A percentile compares a stretch with the other conserved stretches of the same genome.
phyloP scores from a whole-genome alignment of 2,329 filamentous ascomycete genomes.

The Fusarium sp. region DNA sequence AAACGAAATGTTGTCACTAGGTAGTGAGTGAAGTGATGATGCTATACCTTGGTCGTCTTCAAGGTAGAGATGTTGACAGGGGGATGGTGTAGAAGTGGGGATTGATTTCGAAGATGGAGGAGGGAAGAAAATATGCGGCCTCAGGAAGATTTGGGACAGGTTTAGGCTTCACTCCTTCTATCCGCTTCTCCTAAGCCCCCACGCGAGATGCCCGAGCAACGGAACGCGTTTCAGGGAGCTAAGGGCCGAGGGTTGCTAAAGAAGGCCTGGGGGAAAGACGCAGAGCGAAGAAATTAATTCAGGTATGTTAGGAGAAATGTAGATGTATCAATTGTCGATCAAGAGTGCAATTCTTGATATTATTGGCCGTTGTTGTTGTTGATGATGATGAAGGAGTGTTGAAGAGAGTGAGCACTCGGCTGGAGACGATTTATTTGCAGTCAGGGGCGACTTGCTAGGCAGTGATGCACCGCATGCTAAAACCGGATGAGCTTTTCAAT shows the following conservation, averaged over 20 bases:
- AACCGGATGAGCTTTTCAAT: background rate
- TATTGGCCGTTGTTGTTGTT: background rate
- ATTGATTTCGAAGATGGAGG: background rate
- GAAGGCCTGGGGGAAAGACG: background rate
- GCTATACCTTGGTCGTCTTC: background rate
- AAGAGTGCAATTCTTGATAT: background rate
- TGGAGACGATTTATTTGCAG: constrained; percentile 15
- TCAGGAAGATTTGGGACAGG: background rate
- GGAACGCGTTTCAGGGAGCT: background rate
- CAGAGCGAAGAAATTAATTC: too few species aligned
- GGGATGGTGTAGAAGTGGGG: background rate
- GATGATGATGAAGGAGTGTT: constrained; percentile 4
- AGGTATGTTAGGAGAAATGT: background rate
- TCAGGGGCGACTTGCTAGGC: background rate
- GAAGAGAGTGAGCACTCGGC: background rate
- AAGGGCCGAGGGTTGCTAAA: background rate
- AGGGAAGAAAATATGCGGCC: background rate
- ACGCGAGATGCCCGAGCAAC: constrained; percentile 1
- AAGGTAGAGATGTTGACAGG: background rate
- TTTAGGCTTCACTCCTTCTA: background rate
- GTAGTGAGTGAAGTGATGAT: background rate
- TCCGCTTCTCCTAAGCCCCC: background rate
- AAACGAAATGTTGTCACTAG: background rate
- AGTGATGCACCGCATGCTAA: background rate
- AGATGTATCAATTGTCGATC: background rate